phyloP scores from a whole-genome alignment of 2,329 filamentous ascomycete species.

The Fusarium sublunatum region DNA sequence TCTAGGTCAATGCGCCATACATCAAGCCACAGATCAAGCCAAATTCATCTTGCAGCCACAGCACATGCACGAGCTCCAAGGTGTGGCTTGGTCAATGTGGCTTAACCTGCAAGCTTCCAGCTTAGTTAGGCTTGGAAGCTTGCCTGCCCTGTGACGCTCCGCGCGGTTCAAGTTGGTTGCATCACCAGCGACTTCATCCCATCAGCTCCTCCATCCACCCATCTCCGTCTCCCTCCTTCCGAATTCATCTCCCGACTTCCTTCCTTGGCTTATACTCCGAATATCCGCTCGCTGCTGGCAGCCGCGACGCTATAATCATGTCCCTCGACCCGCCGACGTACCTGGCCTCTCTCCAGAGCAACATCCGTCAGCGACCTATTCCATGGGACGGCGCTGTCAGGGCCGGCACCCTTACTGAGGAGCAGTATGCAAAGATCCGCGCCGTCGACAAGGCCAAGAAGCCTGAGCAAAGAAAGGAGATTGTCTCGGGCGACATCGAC shows the following conservation, averaged over 20 bases:
- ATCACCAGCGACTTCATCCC: slow-evolving; percentile 47
- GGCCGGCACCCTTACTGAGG: slow-evolving; percentile 91
- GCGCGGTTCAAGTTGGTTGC: slow-evolving; percentile 44
- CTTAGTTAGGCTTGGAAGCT: slow-evolving; percentile 35
- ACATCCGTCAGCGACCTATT: slow-evolving; percentile 94
- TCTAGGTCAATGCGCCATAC: slow-evolving; percentile 6
- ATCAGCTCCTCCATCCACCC: slow-evolving; percentile 35
- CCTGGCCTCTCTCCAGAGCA: slow-evolving; percentile 87
- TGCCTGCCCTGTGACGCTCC: slow-evolving; percentile 44
- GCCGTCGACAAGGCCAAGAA: slow-evolving; percentile 96
- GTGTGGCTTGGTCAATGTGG: slow-evolving; percentile 38
- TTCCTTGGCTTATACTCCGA: slow-evolving; percentile 25
- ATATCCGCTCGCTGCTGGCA: slow-evolving; percentile 38
- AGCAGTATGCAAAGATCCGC: slow-evolving; percentile 94
- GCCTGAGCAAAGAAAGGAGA: slow-evolving; percentile 82
- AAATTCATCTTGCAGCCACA: not conserved
- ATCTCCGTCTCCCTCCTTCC: slow-evolving; percentile 14
- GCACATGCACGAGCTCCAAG: not conserved
- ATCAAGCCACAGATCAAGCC: not conserved
- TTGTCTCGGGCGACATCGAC: slow-evolving; percentile 81
- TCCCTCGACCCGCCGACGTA: slow-evolving; percentile 93
- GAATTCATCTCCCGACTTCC: slow-evolving; percentile 10
- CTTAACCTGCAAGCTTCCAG: slow-evolving; percentile 32
- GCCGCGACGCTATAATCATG: slow-evolving; percentile 65
- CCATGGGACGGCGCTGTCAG: slow-evolving; percentile 97